phyloP scores from a whole-genome alignment of 2,329 filamentous ascomycete genomes.

The Aschersonia sp. region DNA sequence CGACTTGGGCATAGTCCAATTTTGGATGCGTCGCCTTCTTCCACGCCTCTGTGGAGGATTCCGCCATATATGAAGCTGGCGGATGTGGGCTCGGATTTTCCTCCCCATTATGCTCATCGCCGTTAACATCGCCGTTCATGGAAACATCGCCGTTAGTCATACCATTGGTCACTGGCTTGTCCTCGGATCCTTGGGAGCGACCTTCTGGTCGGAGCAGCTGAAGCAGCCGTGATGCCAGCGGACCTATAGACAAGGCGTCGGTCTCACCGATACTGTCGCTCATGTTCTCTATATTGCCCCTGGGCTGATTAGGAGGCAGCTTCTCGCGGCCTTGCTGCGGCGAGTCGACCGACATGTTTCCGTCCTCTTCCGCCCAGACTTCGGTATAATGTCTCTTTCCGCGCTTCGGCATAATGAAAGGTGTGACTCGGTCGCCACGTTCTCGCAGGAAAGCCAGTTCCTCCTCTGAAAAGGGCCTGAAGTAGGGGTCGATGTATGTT shows the following conservation, averaged over 20 bases:
- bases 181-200: constrained; percentile 39
- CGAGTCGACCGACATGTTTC: constrained; percentile 57
- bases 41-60: constrained; percentile 62
- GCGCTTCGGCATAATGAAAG: constrained; percentile 75
- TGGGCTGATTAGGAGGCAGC: constrained; percentile 64
- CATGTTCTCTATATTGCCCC: constrained; percentile 76
- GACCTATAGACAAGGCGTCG: constrained; percentile 78
- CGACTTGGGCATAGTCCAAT: constrained; percentile 72
- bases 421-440: constrained; percentile 66
- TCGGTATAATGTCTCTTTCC: constrained; percentile 79
- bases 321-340: constrained; percentile 47
- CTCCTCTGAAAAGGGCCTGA: constrained; percentile 79
- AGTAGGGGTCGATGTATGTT: constrained; percentile 84
- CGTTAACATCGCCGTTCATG: constrained; percentile 33
- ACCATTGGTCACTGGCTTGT: constrained; percentile 38
- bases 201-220: constrained; percentile 68
- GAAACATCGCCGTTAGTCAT: constrained; percentile 37
- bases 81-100: constrained; percentile 30
- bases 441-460: constrained; percentile 88
- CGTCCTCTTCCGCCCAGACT: constrained; percentile 89
- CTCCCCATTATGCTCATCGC: constrained; percentile 17
- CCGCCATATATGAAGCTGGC: constrained; percentile 66
- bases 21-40: constrained; percentile 63
- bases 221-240: constrained; percentile 68
- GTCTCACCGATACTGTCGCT: constrained; percentile 77